phyloP scores from a whole-genome alignment of 257 asterid genomes.

The Salvia splendens region DNA sequence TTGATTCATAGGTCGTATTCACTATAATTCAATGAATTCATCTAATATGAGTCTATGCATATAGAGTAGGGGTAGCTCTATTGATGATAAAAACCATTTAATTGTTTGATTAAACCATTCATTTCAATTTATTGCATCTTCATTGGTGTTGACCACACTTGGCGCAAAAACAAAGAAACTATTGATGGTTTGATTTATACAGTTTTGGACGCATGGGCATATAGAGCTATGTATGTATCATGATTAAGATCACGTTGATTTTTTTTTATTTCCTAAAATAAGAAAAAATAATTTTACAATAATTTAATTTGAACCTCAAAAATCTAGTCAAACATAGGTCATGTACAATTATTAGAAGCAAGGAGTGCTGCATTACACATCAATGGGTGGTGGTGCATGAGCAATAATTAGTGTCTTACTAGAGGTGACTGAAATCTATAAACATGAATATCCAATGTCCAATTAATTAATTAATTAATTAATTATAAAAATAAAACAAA shows the following conservation, averaged over 20 bases:
- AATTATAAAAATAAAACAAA: not conserved
- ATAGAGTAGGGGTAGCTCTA: not conserved
- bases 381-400: conserved; percentile 34
- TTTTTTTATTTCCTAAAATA: not conserved
- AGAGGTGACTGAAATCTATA: conserved; percentile 5
- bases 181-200: not conserved
- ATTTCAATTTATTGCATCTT: conserved; percentile 33
- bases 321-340: conserved; percentile 27
- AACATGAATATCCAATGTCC: not conserved
- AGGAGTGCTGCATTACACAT: conserved; percentile 38
- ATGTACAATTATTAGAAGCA: conserved; percentile 32
- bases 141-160: conserved; percentile 35
- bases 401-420: conserved; percentile 36
- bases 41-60: conserved; percentile 14
- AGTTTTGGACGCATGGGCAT: conserved; percentile 5
- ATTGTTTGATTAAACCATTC: conserved; percentile 13
- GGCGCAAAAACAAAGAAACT: not conserved
- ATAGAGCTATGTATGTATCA: not conserved
- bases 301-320: not conserved
- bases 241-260: not conserved
- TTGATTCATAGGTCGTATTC: conserved; percentile 34
- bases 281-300: not conserved
- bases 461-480: too few relatives aligned
- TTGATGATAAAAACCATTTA: conserved; percentile 29
- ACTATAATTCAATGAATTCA: conserved; percentile 29